phyloP scores from a whole-genome alignment of 805 yeast species.

The Schizosaccharomyces lindneri region DNA sequence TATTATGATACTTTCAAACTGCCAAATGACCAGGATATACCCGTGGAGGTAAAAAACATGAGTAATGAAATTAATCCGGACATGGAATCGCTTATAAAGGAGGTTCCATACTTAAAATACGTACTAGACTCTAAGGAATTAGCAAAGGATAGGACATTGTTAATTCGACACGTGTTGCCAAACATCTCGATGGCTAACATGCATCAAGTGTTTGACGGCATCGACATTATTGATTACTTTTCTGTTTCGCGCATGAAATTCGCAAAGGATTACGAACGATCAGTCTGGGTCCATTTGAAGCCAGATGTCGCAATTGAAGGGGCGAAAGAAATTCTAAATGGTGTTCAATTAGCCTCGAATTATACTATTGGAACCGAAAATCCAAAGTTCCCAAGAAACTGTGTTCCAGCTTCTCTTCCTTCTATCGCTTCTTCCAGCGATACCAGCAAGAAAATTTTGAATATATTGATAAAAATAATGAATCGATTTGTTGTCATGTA shows the following conservation, averaged over 20 bases:
- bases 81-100: neutral
- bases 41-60: neutral
- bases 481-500: no score
- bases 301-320: neutral
- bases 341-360: neutral
- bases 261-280: neutral
- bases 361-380: neutral
- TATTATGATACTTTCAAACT: conserved; percentile 6
- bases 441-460: neutral
- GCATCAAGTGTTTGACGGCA: neutral
- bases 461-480: no score
- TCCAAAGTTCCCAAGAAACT: neutral
- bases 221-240: neutral
- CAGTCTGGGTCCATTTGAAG: neutral
- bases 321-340: neutral
- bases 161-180: neutral
- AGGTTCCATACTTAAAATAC: neutral
- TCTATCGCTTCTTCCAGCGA: neutral
- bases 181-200: neutral
- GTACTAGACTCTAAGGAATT: neutral
- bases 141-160: neutral
- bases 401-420: neutral
- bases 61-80: neutral
- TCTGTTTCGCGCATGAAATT: neutral
- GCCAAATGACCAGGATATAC: neutral